Percentiles rank a stretch among this genome's conserved stretches.
Evolutionary conservation across 805 yeast genomes (phyloP).

Genomic region (Komagataella pseudopastoris): DNA sequence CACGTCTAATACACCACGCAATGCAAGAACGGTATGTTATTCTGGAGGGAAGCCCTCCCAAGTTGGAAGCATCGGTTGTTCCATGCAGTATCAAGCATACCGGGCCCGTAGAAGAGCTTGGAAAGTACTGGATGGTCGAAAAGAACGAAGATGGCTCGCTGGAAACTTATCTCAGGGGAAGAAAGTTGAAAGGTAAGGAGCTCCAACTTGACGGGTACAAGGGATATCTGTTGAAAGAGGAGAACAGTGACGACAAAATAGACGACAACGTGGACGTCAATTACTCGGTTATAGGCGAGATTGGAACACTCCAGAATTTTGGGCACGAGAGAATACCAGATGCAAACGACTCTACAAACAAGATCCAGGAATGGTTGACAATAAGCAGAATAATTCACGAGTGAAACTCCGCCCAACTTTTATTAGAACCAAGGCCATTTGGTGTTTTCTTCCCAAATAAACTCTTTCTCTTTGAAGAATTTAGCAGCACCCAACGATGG

Average conservation of each 20-base stretch:
- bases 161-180: slow-evolving; percentile 9
- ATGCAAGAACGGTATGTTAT: slow-evolving; percentile 8
- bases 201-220: slow-evolving; percentile 2
- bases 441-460: not conserved
- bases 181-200: slow-evolving; percentile 7
- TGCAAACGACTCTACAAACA: slow-evolving; percentile 8
- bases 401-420: not conserved
- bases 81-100: slow-evolving; percentile 14
- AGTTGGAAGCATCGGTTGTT: slow-evolving; percentile 8
- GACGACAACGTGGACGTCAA: slow-evolving; percentile 3
- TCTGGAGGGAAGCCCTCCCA: not conserved
- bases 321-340: slow-evolving; percentile 11
- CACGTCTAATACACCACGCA: slow-evolving; percentile 9
- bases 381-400: slow-evolving; percentile 9
- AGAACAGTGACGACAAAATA: slow-evolving; percentile 2
- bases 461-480: not conserved
- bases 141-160: slow-evolving; percentile 1
- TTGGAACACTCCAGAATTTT: slow-evolving; percentile 7
- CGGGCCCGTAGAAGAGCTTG: slow-evolving; percentile 6
- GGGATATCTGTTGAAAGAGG: slow-evolving; percentile 4
- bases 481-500: not conserved
- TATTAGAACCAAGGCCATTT: not conserved
- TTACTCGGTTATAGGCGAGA: slow-evolving; percentile 5
- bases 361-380: slow-evolving; percentile 9
- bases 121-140: slow-evolving; percentile 8